These are phyloP conservation scores for Hypholoma sublateritium DNA, from an alignment of 768 basidiomycete genomes.

Conservation along the genomic window DNA sequence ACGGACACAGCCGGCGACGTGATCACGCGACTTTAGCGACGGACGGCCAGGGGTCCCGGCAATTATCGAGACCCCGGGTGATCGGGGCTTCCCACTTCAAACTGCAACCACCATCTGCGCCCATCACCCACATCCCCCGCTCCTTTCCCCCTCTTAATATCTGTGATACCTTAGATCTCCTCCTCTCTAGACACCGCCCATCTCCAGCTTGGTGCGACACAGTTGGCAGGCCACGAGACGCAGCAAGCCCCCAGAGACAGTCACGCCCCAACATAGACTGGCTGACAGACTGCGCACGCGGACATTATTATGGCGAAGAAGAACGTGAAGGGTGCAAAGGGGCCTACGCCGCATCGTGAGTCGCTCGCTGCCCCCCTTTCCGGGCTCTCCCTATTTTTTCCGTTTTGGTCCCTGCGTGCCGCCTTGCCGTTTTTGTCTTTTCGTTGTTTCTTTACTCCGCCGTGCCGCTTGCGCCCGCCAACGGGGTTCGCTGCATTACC, in stretches of 20 bases:
- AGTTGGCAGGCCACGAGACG: background rate
- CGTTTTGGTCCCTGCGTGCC: background rate
- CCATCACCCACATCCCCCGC: constrained; percentile 2
- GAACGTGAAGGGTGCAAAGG: constrained; percentile 22
- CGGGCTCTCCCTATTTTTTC: background rate
- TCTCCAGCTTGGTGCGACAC: background rate
- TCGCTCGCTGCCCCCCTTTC: background rate
- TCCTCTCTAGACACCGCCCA: background rate
- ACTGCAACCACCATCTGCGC: constrained; percentile 17
- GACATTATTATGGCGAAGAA: constrained; percentile 7
- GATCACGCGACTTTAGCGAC: background rate
- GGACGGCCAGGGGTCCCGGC: constrained; percentile 22
- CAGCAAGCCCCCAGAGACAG: background rate
- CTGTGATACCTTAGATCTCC: background rate
- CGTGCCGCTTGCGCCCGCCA: background rate
- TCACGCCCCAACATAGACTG: background rate
- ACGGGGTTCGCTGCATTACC: background rate
- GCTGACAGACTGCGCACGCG: constrained; percentile 1
- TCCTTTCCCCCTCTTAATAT: constrained; percentile 1
- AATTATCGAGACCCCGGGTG: constrained; percentile 23
- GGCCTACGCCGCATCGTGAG: constrained; percentile 22
- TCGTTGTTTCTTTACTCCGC: background rate
- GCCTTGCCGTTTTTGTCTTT: background rate
- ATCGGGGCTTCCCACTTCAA: constrained; percentile 9
- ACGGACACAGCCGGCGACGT: constrained; percentile 20